Conservation (phyloP, 495 filamentous ascomycete genomes). For the Penicillium cosmopolitanum region DNA sequence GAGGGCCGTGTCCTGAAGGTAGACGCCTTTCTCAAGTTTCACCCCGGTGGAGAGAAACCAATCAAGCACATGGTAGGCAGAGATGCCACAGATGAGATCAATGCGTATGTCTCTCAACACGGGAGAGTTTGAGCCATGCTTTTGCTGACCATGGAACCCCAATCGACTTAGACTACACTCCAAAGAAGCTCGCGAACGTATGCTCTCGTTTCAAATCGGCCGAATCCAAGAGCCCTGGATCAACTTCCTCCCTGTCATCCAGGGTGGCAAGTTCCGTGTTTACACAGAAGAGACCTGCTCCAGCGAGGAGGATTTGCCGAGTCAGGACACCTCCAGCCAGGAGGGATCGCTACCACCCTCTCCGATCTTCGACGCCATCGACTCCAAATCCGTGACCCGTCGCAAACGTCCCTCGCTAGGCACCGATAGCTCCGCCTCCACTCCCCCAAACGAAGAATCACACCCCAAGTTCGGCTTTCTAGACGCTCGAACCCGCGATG, state of each 20-base stretch:
- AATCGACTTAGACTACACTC: constrained; percentile 73
- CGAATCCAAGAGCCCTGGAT: constrained; percentile 79
- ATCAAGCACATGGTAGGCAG: constrained; percentile 95
- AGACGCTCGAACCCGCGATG: constrained; percentile 73
- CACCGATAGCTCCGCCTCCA: constrained; percentile 42
- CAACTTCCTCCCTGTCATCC: constrained; percentile 91
- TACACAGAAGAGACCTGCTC: constrained; percentile 44
- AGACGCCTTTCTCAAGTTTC: constrained; percentile 84
- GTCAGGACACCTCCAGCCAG: constrained; percentile 38
- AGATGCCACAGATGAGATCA: constrained; percentile 96
- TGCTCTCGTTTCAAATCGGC: constrained; percentile 85
- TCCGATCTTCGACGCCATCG: constrained; percentile 65
- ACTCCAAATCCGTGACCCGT: constrained; percentile 38
- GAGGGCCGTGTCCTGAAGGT: constrained; percentile 81
- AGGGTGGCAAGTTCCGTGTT: constrained; percentile 81
- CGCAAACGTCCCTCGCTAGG: constrained; percentile 34
- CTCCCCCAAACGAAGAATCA: constrained; percentile 28
- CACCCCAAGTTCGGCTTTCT: constrained; percentile 62
- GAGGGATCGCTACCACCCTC: constrained; percentile 50
- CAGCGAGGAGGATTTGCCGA: constrained; percentile 38
- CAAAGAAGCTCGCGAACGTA: constrained; percentile 70
- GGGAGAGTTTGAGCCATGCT: not conserved
- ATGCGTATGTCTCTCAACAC: constrained; percentile 66
- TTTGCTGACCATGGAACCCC: constrained; percentile 1
- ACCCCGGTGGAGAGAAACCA: constrained; percentile 90